Evolutionary conservation across 2,329 filamentous ascomycete genomes (phyloP).

Genomic region (Xylariaceae sp.): DNA sequence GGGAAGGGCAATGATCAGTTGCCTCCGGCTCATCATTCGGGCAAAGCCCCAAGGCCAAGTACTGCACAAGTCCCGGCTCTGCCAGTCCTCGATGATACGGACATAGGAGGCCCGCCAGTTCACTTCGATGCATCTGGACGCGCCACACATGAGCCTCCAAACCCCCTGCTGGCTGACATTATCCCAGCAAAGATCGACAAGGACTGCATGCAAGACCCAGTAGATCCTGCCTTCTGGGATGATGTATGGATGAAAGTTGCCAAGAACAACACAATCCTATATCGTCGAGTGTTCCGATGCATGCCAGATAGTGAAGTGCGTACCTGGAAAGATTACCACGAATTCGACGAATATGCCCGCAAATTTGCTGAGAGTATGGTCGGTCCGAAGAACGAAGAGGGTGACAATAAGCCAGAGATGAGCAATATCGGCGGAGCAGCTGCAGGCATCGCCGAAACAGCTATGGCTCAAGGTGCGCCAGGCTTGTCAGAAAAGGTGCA

Average conservation of each 20-base stretch:
- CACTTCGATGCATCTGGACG: constrained; percentile 50
- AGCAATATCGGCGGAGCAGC: constrained; percentile 17
- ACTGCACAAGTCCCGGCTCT: constrained; percentile 67
- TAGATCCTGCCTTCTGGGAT: constrained; percentile 76
- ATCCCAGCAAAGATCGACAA: constrained; percentile 70
- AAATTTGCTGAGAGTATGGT: constrained; percentile 68
- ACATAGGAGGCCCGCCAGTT: constrained; percentile 72
- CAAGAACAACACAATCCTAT: constrained; percentile 93
- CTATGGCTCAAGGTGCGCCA: constrained; percentile 18
- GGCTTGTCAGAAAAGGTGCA: constrained; percentile 20
- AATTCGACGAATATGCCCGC: constrained; percentile 72
- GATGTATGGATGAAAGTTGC: constrained; percentile 85
- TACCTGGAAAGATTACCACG: constrained; percentile 89
- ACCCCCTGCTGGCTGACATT: constrained; percentile 63
- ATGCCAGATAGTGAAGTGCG: constrained; percentile 95
- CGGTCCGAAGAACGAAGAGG: constrained; percentile 51
- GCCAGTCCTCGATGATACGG: constrained; percentile 70
- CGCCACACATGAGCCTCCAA: constrained; percentile 38
- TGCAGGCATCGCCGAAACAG: constrained; percentile 22
- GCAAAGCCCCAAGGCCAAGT: constrained; percentile 62
- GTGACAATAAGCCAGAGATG: constrained; percentile 38
- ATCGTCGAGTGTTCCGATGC: constrained; percentile 88
- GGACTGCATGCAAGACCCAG: constrained; percentile 91
- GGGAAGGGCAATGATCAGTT: constrained; percentile 41
- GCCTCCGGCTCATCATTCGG: constrained; percentile 57